Evolutionary conservation across 1,284 basidiomycete species (phyloP).

Genomic region (Papiliotrema terrestris): DNA sequence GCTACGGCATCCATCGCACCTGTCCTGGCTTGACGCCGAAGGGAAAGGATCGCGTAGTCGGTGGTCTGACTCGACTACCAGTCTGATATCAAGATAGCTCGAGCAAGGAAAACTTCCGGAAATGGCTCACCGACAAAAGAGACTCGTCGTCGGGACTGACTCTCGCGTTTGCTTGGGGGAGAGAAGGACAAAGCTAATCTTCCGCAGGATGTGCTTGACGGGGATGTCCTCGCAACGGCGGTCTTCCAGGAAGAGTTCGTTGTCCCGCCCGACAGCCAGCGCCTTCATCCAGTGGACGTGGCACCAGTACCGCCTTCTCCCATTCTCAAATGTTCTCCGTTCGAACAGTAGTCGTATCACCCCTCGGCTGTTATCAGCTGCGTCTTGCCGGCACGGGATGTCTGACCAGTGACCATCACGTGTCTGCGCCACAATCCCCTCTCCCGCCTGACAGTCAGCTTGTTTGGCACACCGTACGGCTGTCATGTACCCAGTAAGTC

Average conservation of each 20-base stretch:
- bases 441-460: background rate
- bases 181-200: background rate
- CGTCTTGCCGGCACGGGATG: background rate
- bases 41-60: background rate
- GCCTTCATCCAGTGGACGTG: slow-evolving; percentile 5
- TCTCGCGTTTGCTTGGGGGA: background rate
- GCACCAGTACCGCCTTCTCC: background rate
- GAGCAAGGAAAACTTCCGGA: background rate
- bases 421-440: background rate
- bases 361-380: background rate
- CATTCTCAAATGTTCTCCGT: background rate
- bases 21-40: background rate
- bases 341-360: background rate
- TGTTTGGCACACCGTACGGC: too few species aligned
- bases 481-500: background rate
- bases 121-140: background rate
- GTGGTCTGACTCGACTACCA: background rate
- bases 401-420: background rate
- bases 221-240: slow-evolving; percentile 1
- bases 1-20: background rate
- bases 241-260: slow-evolving; percentile 1
- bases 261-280: background rate
- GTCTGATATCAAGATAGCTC: background rate
- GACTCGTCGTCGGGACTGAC: background rate
- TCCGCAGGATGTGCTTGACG: background rate